Base-by-base conservation (phyloP, 1,284 basidiomycete genomes). In the Rhodofomes roseus region DNA sequence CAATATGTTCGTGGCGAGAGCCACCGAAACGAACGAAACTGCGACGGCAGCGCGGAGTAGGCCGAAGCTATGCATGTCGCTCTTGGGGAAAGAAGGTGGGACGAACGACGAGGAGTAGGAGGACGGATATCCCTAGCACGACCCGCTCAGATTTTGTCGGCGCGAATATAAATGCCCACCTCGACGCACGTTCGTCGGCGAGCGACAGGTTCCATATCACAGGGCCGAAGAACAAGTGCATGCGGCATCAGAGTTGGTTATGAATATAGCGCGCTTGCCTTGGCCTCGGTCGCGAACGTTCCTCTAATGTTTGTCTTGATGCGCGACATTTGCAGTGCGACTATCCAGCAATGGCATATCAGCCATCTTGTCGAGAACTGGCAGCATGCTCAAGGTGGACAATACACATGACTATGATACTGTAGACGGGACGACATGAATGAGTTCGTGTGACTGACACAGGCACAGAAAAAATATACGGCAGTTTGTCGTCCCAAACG, bases 1-100 rank as follows among this genome's bases (percentile, higher is more conserved):
- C 18, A 81, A 61, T 44, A 71, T 60, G 27, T 65, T 66, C 58
- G 31, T 52, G 6, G 50, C 50, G 9, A 52, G 34, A 34, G 34
- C 31, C 31, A 37, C 50, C 29, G 50, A 52, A 16, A 52, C 12
- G 29, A 29, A 52, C 22, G 50, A 52, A n/a, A 52, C 18, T 7
- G 34, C 20, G 27, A 25, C 50, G 22, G 31, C 50, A 36, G n/a
- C 29, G 14, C 34, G 31, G 18, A 52, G n/a, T 2, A 11, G n/a
- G 8, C 31, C 11, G 31, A 36, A 9, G 27, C 22, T 11, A 37
- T 25, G 50, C 50, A 52, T 52, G 14, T 37, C 20, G 14, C n/a
- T 22, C 20, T 39, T 39, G 37, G 23, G 43, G 43, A 44, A 4
- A 9, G 18, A 18, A 39, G 37, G 37, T 12, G 16, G 16, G 9